phyloP scores from a whole-genome alignment of 495 filamentous ascomycete genomes.

The Penicillium canariense region DNA sequence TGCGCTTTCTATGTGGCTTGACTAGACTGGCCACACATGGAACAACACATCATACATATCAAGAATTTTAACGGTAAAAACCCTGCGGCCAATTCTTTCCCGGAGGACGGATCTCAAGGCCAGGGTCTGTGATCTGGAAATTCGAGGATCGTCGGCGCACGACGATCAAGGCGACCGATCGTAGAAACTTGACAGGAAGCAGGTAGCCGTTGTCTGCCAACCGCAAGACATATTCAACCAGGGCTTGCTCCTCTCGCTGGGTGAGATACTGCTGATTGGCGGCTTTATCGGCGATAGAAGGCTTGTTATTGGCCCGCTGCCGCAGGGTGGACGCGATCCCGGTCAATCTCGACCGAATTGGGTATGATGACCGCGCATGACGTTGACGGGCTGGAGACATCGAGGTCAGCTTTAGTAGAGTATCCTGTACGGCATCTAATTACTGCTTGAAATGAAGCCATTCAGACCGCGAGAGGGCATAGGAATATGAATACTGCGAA shows the following conservation, averaged over 20 bases:
- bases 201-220: constrained; percentile 15
- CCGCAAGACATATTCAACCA: constrained; percentile 14
- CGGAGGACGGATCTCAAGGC: constrained; percentile 18
- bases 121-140: constrained; percentile 16
- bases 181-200: constrained; percentile 16
- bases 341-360: constrained; percentile 7
- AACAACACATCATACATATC: no score
- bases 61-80: no score
- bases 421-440: background rate
- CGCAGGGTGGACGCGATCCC: constrained; percentile 12
- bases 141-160: constrained; percentile 14
- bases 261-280: constrained; percentile 14
- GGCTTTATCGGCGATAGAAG: constrained; percentile 13
- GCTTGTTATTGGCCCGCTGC: constrained; percentile 9
- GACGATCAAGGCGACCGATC: constrained; percentile 16
- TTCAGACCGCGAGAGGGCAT: background rate
- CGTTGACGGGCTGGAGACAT: background rate
- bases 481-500: background rate
- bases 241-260: constrained; percentile 10
- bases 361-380: constrained; percentile 8
- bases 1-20: no score
- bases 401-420: background rate
- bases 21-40: no score
- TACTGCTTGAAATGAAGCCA: background rate
- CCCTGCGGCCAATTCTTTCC: constrained; percentile 30